Evolutionary conservation across 1,284 basidiomycete genomes (phyloP).

Genomic region (Puccinia novopanici): DNA sequence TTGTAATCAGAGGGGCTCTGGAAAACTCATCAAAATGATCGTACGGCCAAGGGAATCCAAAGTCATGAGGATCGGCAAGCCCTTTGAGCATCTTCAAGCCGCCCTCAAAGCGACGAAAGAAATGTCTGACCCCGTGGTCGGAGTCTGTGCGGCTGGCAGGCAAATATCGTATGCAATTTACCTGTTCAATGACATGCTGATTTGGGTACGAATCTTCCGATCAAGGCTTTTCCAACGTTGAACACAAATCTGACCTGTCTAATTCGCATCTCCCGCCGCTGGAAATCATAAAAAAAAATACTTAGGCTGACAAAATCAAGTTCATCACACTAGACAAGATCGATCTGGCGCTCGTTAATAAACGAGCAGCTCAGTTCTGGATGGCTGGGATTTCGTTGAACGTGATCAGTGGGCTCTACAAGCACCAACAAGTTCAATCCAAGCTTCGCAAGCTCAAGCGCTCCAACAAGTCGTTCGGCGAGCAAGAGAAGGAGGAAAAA

Average conservation of each 20-base stretch:
- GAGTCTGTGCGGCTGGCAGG: constrained; percentile 73
- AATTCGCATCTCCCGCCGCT: neutral
- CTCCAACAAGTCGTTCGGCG: constrained; percentile 17
- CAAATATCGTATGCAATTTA: constrained; percentile 92
- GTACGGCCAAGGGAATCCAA: constrained; percentile 31
- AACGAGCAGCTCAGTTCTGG: constrained; percentile 84
- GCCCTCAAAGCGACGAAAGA: constrained; percentile 74
- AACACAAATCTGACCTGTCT: constrained; percentile 4
- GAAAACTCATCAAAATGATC: neutral
- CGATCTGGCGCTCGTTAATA: constrained; percentile 69
- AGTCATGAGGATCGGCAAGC: constrained; percentile 93
- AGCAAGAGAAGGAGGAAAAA: constrained; percentile 41
- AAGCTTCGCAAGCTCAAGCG: constrained; percentile 10
- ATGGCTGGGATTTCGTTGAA: constrained; percentile 70
- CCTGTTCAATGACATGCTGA: constrained; percentile 74
- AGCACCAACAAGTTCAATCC: constrained; percentile 26
- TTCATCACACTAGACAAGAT: constrained; percentile 63
- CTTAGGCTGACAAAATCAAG: constrained; percentile 57
- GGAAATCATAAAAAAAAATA: constrained; percentile 46
- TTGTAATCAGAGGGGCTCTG: neutral
- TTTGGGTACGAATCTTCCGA: constrained; percentile 69
- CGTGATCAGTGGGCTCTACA: constrained; percentile 50
- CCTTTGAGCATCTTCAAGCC: constrained; percentile 89
- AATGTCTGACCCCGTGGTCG: constrained; percentile 61
- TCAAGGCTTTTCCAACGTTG: neutral